phyloP scores from a whole-genome alignment of 805 yeast species.

The Yarrowia bubula region DNA sequence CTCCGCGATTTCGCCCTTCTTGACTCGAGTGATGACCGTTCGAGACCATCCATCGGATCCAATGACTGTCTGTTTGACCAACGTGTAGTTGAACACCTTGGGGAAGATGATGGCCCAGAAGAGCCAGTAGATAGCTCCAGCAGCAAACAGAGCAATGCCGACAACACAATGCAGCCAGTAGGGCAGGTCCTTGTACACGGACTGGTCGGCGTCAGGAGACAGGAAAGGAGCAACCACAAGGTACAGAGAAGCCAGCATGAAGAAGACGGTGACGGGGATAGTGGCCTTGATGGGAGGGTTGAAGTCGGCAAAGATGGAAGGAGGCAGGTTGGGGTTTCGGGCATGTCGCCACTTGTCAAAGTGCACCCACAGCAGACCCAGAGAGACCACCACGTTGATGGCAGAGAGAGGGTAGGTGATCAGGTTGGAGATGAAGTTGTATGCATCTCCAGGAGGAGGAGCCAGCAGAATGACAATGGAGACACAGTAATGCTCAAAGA shows the following conservation, averaged over 20 bases:
- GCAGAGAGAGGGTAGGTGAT: slow-evolving; percentile 80
- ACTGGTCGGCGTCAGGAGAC: slow-evolving; percentile 66
- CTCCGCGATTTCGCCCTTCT: not conserved
- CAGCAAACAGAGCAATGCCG: slow-evolving; percentile 71
- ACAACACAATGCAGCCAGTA: slow-evolving; percentile 79
- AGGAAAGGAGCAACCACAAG: slow-evolving; percentile 74
- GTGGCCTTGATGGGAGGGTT: slow-evolving; percentile 69
- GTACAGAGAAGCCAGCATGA: slow-evolving; percentile 62
- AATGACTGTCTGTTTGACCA: slow-evolving; percentile 14
- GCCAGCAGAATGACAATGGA: slow-evolving; percentile 73
- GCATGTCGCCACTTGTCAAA: slow-evolving; percentile 44
- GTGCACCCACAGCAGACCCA: slow-evolving; percentile 61
- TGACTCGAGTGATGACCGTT: slow-evolving; percentile 17
- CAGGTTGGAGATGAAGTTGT: slow-evolving; percentile 74
- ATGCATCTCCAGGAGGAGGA: slow-evolving; percentile 86
- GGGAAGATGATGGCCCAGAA: slow-evolving; percentile 64
- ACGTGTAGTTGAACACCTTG: slow-evolving; percentile 30
- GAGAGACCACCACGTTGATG: slow-evolving; percentile 62
- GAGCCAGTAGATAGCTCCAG: slow-evolving; percentile 60
- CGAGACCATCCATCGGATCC: slow-evolving; percentile 27
- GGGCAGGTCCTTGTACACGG: slow-evolving; percentile 67
- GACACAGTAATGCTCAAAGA: slow-evolving; percentile 73
- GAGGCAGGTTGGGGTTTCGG: slow-evolving; percentile 15
- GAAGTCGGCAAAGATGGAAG: slow-evolving; percentile 48
- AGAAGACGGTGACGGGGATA: slow-evolving; percentile 60